Base-by-base conservation (phyloP, 306 rosid species). In the Lathyrus sativus region DNA sequence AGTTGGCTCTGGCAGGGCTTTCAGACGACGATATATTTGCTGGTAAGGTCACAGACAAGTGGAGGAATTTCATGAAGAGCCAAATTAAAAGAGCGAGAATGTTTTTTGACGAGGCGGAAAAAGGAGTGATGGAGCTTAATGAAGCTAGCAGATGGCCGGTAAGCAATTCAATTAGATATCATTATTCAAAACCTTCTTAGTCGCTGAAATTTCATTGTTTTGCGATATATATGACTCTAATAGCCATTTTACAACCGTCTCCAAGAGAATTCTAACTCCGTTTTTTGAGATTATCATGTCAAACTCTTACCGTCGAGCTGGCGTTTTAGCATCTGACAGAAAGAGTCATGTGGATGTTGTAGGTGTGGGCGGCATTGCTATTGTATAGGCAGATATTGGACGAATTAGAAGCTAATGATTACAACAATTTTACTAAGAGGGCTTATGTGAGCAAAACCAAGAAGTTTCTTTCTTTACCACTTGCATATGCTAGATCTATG, bases 361-460 rank as follows among this genome's bases (percentile, higher is more conserved):
- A 90, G 96, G 95, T 87, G 15, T 84, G 82, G 88, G 95, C 96
- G 0, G 84, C 96, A 0, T 76, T 90, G 83, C 73, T 84, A 28
- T 57, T 90, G 18, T 90, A 90, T 72, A 77, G 95, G 5, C 84
- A 77, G 71, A 90, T 90, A 77, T 78, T 90, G 80, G 95, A 90
- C 11, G 96, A 90, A 78, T 84, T 90, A 19, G 96, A 90, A 80
- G 91, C 88, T 7, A 90, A 90, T 63, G 95, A 87, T 66, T 90
- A 82, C 79, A 82, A 90, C 79, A 90, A 77, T 80, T 90, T 87
- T 79, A 85, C 96, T 1, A 71, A 65, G 65, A 84, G 95, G 70
- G 95, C 96, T 9, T 85, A 82, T 78, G 96, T 90, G 59, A 55
- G 95, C 85, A 90, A 90, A 73, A 74, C 75, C 56, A 90, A 90